A percentile compares a stretch with the other conserved stretches of the same genome.
These are phyloP conservation scores for Phaeoacremonium minimum DNA, from an alignment of 2,329 filamentous ascomycete genomes.

Conservation along the genomic window DNA sequence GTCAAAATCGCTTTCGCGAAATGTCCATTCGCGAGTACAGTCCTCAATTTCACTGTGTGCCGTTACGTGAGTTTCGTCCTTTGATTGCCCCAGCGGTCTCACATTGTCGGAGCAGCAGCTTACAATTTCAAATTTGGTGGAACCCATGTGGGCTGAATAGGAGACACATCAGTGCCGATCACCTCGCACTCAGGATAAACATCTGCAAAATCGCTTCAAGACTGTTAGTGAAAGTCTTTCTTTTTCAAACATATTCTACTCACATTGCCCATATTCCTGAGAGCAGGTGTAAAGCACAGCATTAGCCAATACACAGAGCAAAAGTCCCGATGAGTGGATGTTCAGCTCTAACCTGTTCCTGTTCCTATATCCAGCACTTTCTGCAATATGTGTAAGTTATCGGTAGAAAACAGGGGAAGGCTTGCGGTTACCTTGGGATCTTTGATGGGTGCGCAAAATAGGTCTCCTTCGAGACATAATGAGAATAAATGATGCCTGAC, in stretches of 20 bases:
- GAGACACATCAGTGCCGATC: conserved; percentile 51
- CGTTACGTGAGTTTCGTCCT: too few species aligned
- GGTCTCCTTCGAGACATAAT: conserved; percentile 14
- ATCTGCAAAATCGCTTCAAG: conserved; percentile 40
- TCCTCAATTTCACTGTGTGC: conserved; percentile 52
- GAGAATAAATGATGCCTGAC: conserved; percentile 21
- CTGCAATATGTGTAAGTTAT: too few species aligned
- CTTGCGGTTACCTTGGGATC: conserved; percentile 8
- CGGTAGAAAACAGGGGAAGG: too few species aligned
- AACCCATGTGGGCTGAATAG: conserved; percentile 51
- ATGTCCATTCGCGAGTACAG: conserved; percentile 47
- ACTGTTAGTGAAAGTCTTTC: not conserved
- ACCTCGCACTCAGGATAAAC: conserved; percentile 37
- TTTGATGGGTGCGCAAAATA: conserved; percentile 17
- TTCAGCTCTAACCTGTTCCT: too few species aligned
- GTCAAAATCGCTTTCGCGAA: conserved; percentile 41
- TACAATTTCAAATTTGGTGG: conserved; percentile 48
- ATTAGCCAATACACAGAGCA: too few species aligned
- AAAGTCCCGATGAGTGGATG: too few species aligned
- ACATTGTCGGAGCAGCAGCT: too few species aligned
- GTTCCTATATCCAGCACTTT: conserved; percentile 48
- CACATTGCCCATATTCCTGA: conserved; percentile 45
- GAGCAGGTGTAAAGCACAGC: too few species aligned
- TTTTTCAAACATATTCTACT: not conserved
- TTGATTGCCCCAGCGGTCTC: too few species aligned